A percentile compares a stretch with the other conserved stretches of the same genome.
Evolutionary conservation across 2,329 filamentous ascomycete genomes (phyloP).

Genomic region (Colletotrichum limetticola): DNA sequence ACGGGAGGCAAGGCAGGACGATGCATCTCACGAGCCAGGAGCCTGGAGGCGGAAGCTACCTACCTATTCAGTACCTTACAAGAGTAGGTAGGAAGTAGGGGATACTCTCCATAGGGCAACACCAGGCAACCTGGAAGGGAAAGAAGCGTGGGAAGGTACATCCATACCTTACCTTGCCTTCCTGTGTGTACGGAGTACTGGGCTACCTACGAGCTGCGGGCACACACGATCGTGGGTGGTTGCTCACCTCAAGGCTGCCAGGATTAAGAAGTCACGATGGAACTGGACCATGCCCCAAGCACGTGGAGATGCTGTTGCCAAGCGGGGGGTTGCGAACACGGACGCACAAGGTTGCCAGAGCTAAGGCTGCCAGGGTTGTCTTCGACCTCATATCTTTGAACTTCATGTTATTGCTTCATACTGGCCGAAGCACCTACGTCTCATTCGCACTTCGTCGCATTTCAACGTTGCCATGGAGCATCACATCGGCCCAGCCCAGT

Average conservation of each 20-base stretch:
- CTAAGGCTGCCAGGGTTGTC: not conserved
- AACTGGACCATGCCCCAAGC: constrained; percentile 17
- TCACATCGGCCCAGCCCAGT: not conserved
- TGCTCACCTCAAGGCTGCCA: not conserved
- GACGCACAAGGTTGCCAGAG: too few relatives aligned
- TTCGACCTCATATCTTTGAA: not conserved
- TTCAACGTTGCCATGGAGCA: not conserved
- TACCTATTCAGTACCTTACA: too few relatives aligned
- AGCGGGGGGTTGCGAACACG: not conserved
- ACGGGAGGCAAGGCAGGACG: constrained; percentile 8
- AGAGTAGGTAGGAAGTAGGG: too few relatives aligned
- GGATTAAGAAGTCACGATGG: constrained; percentile 25
- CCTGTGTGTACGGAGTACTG: too few relatives aligned
- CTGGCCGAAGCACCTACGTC: not conserved
- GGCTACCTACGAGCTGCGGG: too few relatives aligned
- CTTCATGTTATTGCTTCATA: not conserved
- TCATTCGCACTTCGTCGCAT: not conserved
- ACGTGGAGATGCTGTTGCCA: constrained; percentile 18
- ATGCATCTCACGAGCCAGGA: constrained; percentile 18
- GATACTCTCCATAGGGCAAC: too few relatives aligned
- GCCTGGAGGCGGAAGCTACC: not conserved
- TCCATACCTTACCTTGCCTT: too few relatives aligned
- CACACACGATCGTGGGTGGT: constrained; percentile 11
- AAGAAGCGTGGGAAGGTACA: too few relatives aligned
- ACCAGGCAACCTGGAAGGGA: too few relatives aligned